These are phyloP conservation scores for Oryza officinalis DNA, from an alignment of 176 grass and related monocot genomes.

Conservation along the genomic window DNA sequence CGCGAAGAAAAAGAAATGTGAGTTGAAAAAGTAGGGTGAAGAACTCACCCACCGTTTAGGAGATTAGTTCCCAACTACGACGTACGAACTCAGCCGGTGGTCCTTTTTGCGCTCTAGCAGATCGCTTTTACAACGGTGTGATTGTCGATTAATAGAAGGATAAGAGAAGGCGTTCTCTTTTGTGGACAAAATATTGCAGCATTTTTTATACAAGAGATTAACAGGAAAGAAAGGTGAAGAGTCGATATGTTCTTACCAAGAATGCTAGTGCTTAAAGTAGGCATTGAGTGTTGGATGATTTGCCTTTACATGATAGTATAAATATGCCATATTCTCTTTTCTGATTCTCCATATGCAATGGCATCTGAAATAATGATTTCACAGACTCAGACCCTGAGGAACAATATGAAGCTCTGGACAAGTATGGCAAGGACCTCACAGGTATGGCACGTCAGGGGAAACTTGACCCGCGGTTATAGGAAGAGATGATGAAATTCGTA, in stretches of 20 bases:
- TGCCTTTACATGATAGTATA: neutral
- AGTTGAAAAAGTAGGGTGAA: no score
- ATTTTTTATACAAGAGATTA: neutral
- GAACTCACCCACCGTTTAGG: no score
- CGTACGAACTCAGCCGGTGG: no score
- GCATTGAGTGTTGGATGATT: neutral
- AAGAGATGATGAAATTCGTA: conserved; percentile 97
- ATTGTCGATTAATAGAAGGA: neutral
- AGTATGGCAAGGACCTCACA: conserved; percentile 97
- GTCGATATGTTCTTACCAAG: neutral
- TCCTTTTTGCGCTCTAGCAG: neutral
- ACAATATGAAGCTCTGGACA: conserved; percentile 94
- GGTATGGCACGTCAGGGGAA: conserved; percentile 94
- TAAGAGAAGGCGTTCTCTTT: neutral
- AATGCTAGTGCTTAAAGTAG: neutral
- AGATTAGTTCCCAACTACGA: no score
- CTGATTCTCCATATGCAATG: neutral
- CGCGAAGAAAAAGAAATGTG: no score
- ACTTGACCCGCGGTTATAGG: conserved; percentile 98
- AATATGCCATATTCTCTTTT: neutral
- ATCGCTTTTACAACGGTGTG: neutral
- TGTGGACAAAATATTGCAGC: neutral
- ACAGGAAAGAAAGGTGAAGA: neutral
- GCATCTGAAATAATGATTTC: conserved; percentile 16
- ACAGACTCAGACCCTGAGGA: conserved; percentile 90